Evolutionary conservation across 2,329 filamentous ascomycete species (phyloP), one percentile per base, ranked within the genome.

Genomic region (Phyllosticta citribraziliensis): DNA sequence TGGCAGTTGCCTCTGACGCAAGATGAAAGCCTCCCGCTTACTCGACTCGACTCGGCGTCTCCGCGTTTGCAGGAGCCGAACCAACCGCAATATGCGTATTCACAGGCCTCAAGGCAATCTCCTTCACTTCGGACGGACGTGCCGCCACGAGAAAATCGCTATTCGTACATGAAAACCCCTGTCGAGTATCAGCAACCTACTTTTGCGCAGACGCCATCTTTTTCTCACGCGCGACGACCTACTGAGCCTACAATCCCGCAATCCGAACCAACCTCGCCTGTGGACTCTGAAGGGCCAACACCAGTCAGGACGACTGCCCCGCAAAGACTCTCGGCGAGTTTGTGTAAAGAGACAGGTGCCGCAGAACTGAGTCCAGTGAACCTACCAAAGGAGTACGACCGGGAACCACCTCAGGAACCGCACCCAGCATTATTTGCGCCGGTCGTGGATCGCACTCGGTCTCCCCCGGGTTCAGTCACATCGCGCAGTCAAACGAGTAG

Each of bases 161-260:
- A 73, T 59, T 73, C 71, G 3, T 74, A 72, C 65, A 69, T 70
- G 51, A 69, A 71, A 35, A 74, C 72, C 19, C 72, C 73, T 8
- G 65, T 70, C 12, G 71, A 63, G 73, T 61, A 69, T 68, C 62
- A 67, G 69, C 52, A 70, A 64, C 47, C 66, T 55, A 58, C 65
- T 67, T 52, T 55, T 52, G 63, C 54, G 22, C 67, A 68, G 10
- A 60, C 66, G 57, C 69, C 68, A 22, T 66, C 66, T 5, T 47
- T 47, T 47, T 47, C 40, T n/a, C 40, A 47, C 40, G 22, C 65
- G 62, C 54, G 63, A 65, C 11, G 63, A 58, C 17, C 67, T 62
- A 55, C 55, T 19, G 59, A 61, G 52, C 65, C 66, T 53, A 67
- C 67, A 10, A 66, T 67, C 65, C 68, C 64, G 11, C 60, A 58